Conservation (phyloP, 768 basidiomycete species). For the Mycena vitilis region DNA sequence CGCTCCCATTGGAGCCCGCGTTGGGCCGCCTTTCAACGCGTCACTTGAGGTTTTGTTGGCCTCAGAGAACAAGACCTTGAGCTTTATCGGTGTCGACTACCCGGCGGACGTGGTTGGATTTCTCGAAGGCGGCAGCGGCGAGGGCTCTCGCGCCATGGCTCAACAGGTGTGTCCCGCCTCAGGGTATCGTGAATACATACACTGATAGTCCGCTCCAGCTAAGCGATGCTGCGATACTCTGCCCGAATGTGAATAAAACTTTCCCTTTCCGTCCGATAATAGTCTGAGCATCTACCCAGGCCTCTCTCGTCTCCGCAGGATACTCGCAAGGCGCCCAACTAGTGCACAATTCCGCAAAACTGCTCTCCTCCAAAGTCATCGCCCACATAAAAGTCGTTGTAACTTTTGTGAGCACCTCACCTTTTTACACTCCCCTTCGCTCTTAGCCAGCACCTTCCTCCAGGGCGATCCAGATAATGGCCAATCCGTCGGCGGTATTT, state of each 20-base stretch:
- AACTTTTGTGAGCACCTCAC: not conserved
- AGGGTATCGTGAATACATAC: no score
- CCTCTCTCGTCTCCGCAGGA: not conserved
- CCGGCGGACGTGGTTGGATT: not conserved
- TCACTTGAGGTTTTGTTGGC: not conserved
- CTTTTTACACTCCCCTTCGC: no score
- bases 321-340: conserved; percentile 12
- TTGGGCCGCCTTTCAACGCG: not conserved
- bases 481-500: not conserved
- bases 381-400: not conserved
- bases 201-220: no score
- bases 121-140: conserved; percentile 1
- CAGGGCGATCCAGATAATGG: conserved; percentile 5
- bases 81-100: not conserved
- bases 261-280: not conserved
- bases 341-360: conserved; percentile 6
- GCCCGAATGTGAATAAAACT: not conserved
- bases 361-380: not conserved
- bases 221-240: not conserved
- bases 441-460: no score
- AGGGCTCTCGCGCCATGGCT: not conserved
- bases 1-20: not conserved
- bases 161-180: not conserved
- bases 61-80: not conserved
- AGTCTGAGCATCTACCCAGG: not conserved